Conservation (phyloP, 257 asterid genomes). For the Solanum virginianum region DNA sequence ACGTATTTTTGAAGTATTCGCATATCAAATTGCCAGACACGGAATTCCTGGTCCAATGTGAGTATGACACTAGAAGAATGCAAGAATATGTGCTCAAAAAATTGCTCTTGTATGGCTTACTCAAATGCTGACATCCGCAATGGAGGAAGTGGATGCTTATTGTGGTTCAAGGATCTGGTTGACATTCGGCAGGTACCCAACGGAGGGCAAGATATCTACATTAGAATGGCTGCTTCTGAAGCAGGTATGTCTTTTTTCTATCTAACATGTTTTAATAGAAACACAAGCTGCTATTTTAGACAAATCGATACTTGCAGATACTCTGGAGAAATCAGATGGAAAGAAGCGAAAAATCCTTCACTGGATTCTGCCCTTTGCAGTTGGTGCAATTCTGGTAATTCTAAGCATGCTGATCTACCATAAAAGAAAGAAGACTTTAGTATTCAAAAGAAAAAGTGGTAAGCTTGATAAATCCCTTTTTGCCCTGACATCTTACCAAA, state of each 20-base stretch:
- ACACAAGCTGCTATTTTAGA: neutral
- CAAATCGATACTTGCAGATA: neutral
- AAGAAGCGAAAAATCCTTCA: neutral
- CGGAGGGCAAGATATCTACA: conserved; percentile 16
- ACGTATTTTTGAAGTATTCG: no score
- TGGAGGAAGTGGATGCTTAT: conserved; percentile 19
- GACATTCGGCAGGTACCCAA: conserved; percentile 3
- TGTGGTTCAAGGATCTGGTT: conserved; percentile 19
- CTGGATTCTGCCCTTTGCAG: neutral
- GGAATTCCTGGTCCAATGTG: neutral
- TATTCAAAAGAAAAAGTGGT: neutral
- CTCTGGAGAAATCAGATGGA: neutral
- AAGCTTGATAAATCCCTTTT: no score
- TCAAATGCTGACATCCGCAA: conserved; percentile 3
- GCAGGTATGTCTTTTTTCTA: neutral
- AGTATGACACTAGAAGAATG: conserved; percentile 8
- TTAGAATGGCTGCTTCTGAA: conserved; percentile 14
- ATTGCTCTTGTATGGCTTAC: conserved; percentile 29
- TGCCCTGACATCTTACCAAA: neutral
- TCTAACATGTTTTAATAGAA: no score
- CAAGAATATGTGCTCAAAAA: conserved; percentile 7
- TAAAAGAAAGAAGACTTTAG: neutral
- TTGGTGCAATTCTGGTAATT: neutral
- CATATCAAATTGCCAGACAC: conserved; percentile 20
- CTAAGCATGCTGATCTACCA: neutral